Evolutionary conservation across 176 grass and related monocot species (phyloP).

Genomic region (Triticum aestivum): DNA sequence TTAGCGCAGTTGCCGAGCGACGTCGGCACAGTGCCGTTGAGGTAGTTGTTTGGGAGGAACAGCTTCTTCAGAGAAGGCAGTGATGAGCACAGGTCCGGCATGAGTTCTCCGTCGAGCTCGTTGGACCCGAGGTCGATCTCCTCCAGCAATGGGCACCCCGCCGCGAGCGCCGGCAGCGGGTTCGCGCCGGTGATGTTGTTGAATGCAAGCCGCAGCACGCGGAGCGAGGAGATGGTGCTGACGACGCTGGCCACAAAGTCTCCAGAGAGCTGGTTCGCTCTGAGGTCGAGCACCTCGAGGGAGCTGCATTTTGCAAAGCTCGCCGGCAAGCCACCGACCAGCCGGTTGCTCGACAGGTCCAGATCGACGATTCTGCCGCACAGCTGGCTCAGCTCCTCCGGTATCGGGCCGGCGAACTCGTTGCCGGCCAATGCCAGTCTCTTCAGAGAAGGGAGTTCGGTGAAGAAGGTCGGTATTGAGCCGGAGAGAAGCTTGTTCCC

Average conservation of each 20-base stretch:
- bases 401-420: slow-evolving; percentile 51
- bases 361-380: slow-evolving; percentile 62
- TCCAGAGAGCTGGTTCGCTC: slow-evolving; percentile 75
- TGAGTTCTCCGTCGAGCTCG: slow-evolving; percentile 56
- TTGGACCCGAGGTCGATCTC: slow-evolving; percentile 82
- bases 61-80: slow-evolving; percentile 55
- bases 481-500: slow-evolving; percentile 61
- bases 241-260: slow-evolving; percentile 57
- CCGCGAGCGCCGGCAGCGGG: slow-evolving; percentile 46
- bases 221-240: slow-evolving; percentile 65
- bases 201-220: slow-evolving; percentile 63
- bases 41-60: slow-evolving; percentile 72
- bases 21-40: slow-evolving; percentile 54
- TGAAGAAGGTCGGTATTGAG: slow-evolving; percentile 49
- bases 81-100: slow-evolving; percentile 48
- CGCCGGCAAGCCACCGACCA: slow-evolving; percentile 55
- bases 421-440: slow-evolving; percentile 63
- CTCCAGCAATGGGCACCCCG: slow-evolving; percentile 58
- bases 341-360: slow-evolving; percentile 61
- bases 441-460: slow-evolving; percentile 41
- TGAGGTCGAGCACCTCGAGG: slow-evolving; percentile 58
- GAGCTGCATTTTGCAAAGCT: slow-evolving; percentile 66
- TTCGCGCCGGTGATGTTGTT: slow-evolving; percentile 77
- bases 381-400: slow-evolving; percentile 48
- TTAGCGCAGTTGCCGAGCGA: slow-evolving; percentile 65